These are phyloP conservation scores for Acanthamoeba healyi DNA, from an alignment of 208 protist genomes.

Conservation along the genomic window DNA sequence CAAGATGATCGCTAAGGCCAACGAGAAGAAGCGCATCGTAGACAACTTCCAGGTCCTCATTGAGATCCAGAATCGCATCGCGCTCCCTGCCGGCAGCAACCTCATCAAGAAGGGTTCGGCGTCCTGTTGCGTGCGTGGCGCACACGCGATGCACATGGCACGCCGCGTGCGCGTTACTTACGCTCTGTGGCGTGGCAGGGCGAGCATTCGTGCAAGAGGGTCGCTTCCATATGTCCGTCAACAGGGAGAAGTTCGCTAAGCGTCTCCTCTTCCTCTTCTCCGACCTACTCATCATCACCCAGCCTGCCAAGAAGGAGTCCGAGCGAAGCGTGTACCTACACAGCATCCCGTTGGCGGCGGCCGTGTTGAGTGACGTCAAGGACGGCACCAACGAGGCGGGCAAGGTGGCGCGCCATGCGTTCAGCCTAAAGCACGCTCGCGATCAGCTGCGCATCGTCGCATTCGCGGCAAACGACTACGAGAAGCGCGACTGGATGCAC, in stretches of 20 bases:
- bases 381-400: conserved; percentile 15
- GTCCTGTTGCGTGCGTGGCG: neutral
- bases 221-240: neutral
- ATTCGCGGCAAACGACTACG: neutral
- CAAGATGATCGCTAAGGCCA: conserved; percentile 49
- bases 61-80: conserved; percentile 38
- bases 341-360: neutral
- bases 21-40: conserved; percentile 41
- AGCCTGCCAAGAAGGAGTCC: neutral
- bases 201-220: conserved; percentile 42
- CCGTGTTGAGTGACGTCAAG: neutral
- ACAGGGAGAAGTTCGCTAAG: conserved; percentile 21
- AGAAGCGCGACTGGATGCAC: conserved; percentile 65
- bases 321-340: conserved; percentile 21
- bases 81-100: neutral
- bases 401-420: neutral
- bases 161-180: no score
- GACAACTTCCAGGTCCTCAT: conserved; percentile 39
- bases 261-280: conserved; percentile 56
- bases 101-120: neutral
- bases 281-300: conserved; percentile 41
- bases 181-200: neutral
- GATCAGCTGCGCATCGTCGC: conserved; percentile 19
- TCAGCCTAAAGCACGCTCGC: neutral
- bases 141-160: no score